Base-by-base conservation (phyloP, 2,329 filamentous ascomycete species). In the Ophiostoma triangulosporum region DNA sequence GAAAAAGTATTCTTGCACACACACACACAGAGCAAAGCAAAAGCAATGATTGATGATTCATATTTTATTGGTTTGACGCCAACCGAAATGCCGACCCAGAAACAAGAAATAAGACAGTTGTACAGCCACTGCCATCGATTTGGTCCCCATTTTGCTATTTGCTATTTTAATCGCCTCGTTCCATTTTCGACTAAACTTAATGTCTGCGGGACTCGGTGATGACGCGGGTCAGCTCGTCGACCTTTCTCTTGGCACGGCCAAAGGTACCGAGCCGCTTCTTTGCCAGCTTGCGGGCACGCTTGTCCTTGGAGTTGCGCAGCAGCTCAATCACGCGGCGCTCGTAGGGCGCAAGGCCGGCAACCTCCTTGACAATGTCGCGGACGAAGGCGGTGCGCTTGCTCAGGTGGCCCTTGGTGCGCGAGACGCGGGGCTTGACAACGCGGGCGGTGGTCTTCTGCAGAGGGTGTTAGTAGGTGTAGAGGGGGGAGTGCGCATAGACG, bases 181-280 rank as follows among this genome's bases (percentile, higher is more conserved):
- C 48, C 40, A 35, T 45, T 52, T 46, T 33, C 22, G 15, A 36
- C 59, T 22, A 24, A 17, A 22, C 69, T 80, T 80, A 81, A 73
- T 81, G 77, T 64, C 66, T 74, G 75, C 91, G 90, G 70, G 90
- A 84, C 80, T 97, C 93, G 68, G 91, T 88, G 71, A 98, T 98
- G 74, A 98, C 87, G 68, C 88, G 83, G 77, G 89, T 88, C 77
- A 98, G 88, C 79, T 97, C 91, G 72, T 98, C 93, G 65, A 98
- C 93, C 91, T 98, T 98, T 73, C 81, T 84, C 91, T 98, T 98
- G 70, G 91, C 91, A 74, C 93, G 91, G 70, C 88, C 87, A 75
- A 97, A 97, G 66, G 93, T 97, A 72, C 93, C 93, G 79, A 98
- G 90, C 86, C 91, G 84, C 87, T 95, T 96, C 90, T 97, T 97